Conservation (phyloP, 1,284 basidiomycete species). For the Cryptococcus sp. region DNA sequence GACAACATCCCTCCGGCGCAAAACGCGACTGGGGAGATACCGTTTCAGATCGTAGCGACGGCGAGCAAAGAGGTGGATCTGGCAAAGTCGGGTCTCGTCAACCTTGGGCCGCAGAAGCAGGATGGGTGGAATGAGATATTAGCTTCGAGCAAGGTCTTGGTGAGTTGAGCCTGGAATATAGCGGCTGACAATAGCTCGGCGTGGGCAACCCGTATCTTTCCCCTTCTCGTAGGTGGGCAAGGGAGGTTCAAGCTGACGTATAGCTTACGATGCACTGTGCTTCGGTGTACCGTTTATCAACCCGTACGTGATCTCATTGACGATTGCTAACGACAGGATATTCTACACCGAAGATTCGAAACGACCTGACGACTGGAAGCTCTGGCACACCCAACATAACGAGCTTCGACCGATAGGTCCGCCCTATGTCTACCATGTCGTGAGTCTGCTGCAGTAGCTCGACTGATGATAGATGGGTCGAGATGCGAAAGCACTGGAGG, state of each 20-base stretch:
- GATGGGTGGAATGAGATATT: conserved; percentile 17
- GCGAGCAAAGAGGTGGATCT: conserved; percentile 12
- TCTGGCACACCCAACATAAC: conserved; percentile 45
- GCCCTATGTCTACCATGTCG: conserved; percentile 48
- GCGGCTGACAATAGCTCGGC: conserved; percentile 5
- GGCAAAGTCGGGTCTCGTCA: conserved; percentile 13
- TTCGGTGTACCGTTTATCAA: conserved; percentile 49
- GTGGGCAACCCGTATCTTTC: conserved; percentile 24
- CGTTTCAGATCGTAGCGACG: conserved; percentile 26
- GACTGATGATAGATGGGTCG: conserved; percentile 2
- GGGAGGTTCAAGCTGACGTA: not conserved
- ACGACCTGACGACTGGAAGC: conserved; percentile 32
- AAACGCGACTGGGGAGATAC: conserved; percentile 5
- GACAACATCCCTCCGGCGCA: conserved; percentile 2
- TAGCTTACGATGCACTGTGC: conserved; percentile 48
- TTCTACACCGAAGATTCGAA: conserved; percentile 26
- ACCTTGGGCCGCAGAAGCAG: conserved; percentile 17
- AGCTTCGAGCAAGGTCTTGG: conserved; percentile 20
- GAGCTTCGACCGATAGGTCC: conserved; percentile 31
- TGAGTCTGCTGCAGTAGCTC: not conserved
- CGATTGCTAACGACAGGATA: conserved; percentile 8
- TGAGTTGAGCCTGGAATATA: conserved; percentile 3
- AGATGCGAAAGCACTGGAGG: conserved; percentile 18
- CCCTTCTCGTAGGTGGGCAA: conserved; percentile 24
- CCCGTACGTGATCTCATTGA: conserved; percentile 13